These are phyloP conservation scores for Fusarium drepaniforme DNA, from an alignment of 2,329 filamentous ascomycete genomes.

Conservation along the genomic window DNA sequence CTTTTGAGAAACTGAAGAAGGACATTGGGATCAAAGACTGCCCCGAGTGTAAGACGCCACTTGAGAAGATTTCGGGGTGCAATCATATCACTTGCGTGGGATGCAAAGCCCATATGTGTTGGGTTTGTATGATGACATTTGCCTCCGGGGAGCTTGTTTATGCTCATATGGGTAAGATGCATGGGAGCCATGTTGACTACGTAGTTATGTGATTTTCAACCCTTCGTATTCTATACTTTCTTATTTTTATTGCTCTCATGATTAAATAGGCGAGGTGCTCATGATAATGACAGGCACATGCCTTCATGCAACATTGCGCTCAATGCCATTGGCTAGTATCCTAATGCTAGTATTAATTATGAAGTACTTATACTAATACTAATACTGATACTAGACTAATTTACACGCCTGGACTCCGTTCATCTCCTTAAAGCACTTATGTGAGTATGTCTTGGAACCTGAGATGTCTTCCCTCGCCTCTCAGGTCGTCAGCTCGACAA, in stretches of 20 bases:
- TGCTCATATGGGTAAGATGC: not conserved
- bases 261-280: too few species aligned
- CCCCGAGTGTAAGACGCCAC: constrained; percentile 52
- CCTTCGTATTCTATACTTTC: too few species aligned
- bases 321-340: too few species aligned
- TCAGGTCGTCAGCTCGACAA: not conserved
- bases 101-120: constrained; percentile 61
- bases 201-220: not conserved
- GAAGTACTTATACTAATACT: not conserved
- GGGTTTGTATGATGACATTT: constrained; percentile 58
- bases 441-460: not conserved
- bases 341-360: too few species aligned
- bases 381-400: not conserved
- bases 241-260: too few species aligned
- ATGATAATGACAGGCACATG: too few species aligned
- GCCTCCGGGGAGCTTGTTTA: not conserved
- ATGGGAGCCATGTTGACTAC: not conserved
- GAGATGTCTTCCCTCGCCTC: not conserved
- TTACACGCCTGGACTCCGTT: not conserved
- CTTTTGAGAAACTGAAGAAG: constrained; percentile 47
- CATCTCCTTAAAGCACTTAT: not conserved
- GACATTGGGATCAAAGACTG: constrained; percentile 55
- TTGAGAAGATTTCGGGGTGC: constrained; percentile 60
- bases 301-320: too few species aligned
- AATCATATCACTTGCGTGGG: constrained; percentile 58